These are phyloP conservation scores for Rutstroemia sp. DNA, from an alignment of 2,329 filamentous ascomycete species.

Conservation along the genomic window DNA sequence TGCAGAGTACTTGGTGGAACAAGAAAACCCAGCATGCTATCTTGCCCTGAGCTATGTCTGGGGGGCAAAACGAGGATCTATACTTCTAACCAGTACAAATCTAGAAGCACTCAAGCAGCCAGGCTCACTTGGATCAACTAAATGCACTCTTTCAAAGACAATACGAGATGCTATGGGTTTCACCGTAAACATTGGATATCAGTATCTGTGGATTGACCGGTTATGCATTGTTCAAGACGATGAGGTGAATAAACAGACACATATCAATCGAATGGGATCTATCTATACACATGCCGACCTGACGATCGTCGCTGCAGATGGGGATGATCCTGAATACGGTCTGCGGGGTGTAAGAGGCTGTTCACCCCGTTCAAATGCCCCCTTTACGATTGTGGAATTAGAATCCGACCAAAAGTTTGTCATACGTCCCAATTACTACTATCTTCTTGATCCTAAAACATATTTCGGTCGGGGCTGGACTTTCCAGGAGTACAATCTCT, in stretches of 20 bases:
- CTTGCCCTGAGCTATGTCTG: too few species aligned
- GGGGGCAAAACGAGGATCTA: too few species aligned
- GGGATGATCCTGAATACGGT: not conserved
- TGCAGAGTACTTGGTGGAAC: too few species aligned
- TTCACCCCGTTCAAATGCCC: not conserved
- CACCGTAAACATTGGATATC: not conserved
- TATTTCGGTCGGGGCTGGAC: constrained; percentile 5
- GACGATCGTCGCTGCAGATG: not conserved
- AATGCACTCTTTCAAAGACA: too few species aligned
- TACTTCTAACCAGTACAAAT: too few species aligned
- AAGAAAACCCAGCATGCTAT: too few species aligned
- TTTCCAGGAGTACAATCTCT: constrained; percentile 1
- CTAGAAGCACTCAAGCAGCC: too few species aligned
- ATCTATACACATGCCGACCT: not conserved
- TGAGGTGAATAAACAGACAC: not conserved
- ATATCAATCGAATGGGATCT: not conserved
- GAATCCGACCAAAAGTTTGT: not conserved
- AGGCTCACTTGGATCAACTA: too few species aligned
- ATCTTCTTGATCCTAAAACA: too few species aligned
- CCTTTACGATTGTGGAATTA: not conserved
- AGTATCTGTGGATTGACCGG: not conserved
- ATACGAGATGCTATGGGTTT: not conserved
- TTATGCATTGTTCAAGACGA: constrained; percentile 3
- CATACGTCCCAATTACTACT: too few species aligned
- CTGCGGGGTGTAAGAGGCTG: not conserved